Base-by-base conservation (phyloP, 257 asterid species). In the Solanum paucissectum region DNA sequence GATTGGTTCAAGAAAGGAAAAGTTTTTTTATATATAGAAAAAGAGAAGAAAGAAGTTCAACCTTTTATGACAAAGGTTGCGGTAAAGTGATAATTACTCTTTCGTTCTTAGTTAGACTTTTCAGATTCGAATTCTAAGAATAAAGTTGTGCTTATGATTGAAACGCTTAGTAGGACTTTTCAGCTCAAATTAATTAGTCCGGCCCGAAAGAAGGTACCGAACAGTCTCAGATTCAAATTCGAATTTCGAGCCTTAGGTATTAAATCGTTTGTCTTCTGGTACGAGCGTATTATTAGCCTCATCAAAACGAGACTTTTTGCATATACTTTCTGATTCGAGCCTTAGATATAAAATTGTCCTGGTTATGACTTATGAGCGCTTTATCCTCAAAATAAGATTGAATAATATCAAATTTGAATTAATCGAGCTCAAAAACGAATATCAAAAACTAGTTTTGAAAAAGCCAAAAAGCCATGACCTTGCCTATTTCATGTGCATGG, bases 71-170 rank as follows among this genome's bases (percentile, higher is more conserved):
- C 2, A 7, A 6, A 71, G 1, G 1, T 72, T 18, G 8, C 2
- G 44, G 2, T 9, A 13, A 20, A 36, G 81, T 34, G 25, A 8
- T 72, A 33, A 9, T 9, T 33, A 18, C 1, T 72, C 5, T 2
- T 18, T 0, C 3, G 1, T 72, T 16, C 4, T 72, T 16, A 8
- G 10, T 4, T 1, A 2, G 7, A 34, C 1, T 4, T 73, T 9
- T 73, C 2, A 9, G 0, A 0, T 34, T 34, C 0, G 0, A 72
- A 36, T 9, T 6, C 7, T 33, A 2, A 33, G 4, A 9, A 72
- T 72, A 34, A 1, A 18, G 1, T 20, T 12, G 11, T 20, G 2
- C 2, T 4, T 73, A 33, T 20, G 27, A 12, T 73, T 1, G 4
- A 72, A 73, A 4, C 1, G 0, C 0, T 34, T 16, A 9, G 5